A percentile compares a stretch with the other conserved stretches of the same genome.
These are phyloP conservation scores for Gaeumannomyces tritici DNA, from an alignment of 2,329 filamentous ascomycete species.

Conservation along the genomic window DNA sequence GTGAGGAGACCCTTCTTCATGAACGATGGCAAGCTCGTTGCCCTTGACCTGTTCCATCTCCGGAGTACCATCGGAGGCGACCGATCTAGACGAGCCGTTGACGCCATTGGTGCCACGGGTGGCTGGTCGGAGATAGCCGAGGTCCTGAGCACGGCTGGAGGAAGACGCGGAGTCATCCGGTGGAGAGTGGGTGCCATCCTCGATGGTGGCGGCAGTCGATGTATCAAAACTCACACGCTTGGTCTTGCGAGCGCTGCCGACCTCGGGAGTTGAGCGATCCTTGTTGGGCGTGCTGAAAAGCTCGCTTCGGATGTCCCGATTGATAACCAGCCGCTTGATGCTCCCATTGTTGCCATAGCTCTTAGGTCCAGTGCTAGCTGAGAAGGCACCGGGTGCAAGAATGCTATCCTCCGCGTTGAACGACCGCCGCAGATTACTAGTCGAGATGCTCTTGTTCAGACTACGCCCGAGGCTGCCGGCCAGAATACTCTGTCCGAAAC, in stretches of 20 bases:
- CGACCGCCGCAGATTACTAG: conserved; percentile 73
- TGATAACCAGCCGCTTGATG: conserved; percentile 88
- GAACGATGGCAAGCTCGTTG: conserved; percentile 70
- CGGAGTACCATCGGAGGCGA: conserved; percentile 11
- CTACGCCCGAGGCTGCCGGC: conserved; percentile 59
- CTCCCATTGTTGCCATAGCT: conserved; percentile 58
- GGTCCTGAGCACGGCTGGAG: conserved; percentile 36
- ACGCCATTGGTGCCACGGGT: conserved; percentile 28
- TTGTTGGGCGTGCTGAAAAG: conserved; percentile 53
- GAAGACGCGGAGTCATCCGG: conserved; percentile 25
- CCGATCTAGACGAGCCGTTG: conserved; percentile 32
- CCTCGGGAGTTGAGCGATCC: conserved; percentile 31
- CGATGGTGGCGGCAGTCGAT: conserved; percentile 34
- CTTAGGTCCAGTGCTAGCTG: conserved; percentile 53
- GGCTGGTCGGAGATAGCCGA: conserved; percentile 48
- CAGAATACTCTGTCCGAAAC: conserved; percentile 54
- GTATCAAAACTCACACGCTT: conserved; percentile 93
- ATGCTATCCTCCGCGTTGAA: conserved; percentile 81
- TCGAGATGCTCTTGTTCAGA: conserved; percentile 80
- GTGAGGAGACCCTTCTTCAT: conserved; percentile 49
- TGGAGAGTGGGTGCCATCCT: conserved; percentile 18
- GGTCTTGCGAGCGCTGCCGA: conserved; percentile 45
- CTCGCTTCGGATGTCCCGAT: conserved; percentile 72
- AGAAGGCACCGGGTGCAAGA: conserved; percentile 76
- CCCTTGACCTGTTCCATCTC: conserved; percentile 66